Evolutionary conservation across 768 basidiomycete genomes (phyloP), one percentile per base, ranked within the genome.

Genomic region (Gelatoporia subvermispora): DNA sequence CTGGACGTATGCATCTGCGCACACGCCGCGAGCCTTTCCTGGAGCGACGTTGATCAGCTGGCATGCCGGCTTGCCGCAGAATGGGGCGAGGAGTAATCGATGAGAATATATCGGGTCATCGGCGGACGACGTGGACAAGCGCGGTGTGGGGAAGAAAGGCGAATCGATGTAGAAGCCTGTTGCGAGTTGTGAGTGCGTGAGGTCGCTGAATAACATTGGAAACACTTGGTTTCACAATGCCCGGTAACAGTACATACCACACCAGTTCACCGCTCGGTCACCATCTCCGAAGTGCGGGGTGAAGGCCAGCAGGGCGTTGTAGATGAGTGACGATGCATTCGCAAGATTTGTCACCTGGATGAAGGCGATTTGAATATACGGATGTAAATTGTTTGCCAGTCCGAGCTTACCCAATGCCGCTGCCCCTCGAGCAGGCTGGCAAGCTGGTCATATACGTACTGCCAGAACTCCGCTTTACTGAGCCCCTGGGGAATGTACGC

Each of bases 11-110:
- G 85, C 84, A 43, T 83, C 84, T 5, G 91, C 88, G 64, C 93
- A 96, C 10, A 96, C 93, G 23, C 93, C 92, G n/a, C 77, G 75
- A 1, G 70, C 54, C 9, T 72, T 72, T 10, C 76, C 79, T 0
- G 70, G 73, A 4, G 71, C 60, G 36, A 79, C 72, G 48, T 76
- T 70, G 64, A 96, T 93, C 57, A 77, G 82, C 57, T 90, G 87
- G 65, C 94, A 97, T 0, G 94, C 94, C 1, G 93, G 94, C 57
- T 86, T 88, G 45, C 93, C 93, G 56, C 82, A 85, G 68, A 94
- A 96, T 0, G 93, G 92, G 0, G 85, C 92, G 5, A 93, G 71
- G 37, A 91, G 68, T 8, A 94, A 67, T 5, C 68, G 57, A 45
- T 57, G 39, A 53, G 52, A 21, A 35, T 44, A n/a, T 34, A 40